Percentiles rank a stretch among this genome's conserved stretches.
phyloP scores from a whole-genome alignment of 768 basidiomycete genomes.

The Boletus patriciae region DNA sequence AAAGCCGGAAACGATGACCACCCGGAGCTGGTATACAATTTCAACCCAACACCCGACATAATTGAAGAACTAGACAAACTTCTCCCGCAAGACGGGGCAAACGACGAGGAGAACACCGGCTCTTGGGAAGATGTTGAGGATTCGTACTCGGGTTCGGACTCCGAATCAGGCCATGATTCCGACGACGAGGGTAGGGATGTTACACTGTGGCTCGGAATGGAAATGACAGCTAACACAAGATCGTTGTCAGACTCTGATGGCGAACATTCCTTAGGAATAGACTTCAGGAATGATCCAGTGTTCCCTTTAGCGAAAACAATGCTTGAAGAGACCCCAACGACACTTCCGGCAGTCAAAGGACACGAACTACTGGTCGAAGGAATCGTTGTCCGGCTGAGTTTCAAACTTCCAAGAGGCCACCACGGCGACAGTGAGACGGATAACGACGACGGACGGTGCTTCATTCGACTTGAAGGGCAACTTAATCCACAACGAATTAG shows the following conservation, averaged over 20 bases:
- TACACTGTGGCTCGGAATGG: not conserved
- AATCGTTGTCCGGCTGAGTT: not conserved
- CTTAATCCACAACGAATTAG: not conserved
- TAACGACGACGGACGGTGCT: not conserved
- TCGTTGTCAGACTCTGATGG: not conserved
- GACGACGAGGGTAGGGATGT: not conserved
- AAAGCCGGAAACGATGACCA: not conserved
- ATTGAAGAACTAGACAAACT: not conserved
- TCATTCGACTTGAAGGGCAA: not conserved
- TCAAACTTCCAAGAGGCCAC: not conserved
- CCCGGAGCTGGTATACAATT: slow-evolving; percentile 8
- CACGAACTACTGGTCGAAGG: slow-evolving; percentile 11
- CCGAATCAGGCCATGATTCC: not conserved
- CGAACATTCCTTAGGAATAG: not conserved
- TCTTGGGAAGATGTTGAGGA: not conserved
- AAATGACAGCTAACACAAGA: not conserved
- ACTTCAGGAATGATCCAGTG: not conserved
- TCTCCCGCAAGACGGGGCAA: too few relatives aligned
- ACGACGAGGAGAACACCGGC: not conserved
- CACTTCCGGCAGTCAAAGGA: not conserved
- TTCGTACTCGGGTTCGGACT: not conserved
- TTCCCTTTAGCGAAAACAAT: not conserved
- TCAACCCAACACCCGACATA: not conserved
- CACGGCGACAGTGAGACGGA: not conserved
- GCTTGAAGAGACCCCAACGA: not conserved